Percentiles rank a stretch among this genome's conserved stretches.
These are phyloP conservation scores for Boletus mariae DNA, from an alignment of 1,284 basidiomycete species.

Conservation along the genomic window DNA sequence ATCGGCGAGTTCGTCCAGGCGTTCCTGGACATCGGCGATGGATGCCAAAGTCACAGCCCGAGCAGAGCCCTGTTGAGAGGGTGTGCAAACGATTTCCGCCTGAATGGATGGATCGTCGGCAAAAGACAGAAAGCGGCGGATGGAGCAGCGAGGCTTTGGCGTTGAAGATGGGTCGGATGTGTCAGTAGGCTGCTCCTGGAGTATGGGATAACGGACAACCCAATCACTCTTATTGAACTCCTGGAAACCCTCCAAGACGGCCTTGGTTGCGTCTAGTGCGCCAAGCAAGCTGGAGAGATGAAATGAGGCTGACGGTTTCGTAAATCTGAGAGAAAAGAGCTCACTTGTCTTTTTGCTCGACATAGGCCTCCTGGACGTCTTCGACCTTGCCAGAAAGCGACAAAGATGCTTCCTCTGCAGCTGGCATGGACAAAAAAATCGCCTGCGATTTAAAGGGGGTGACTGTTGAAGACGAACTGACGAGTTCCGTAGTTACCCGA, in stretches of 20 bases:
- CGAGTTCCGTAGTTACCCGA: constrained; percentile 9
- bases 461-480: neutral
- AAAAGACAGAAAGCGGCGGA: constrained; percentile 74
- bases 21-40: constrained; percentile 43
- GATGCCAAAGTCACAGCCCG: constrained; percentile 57
- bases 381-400: constrained; percentile 41
- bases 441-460: constrained; percentile 5
- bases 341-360: constrained; percentile 69
- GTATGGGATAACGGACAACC: constrained; percentile 83
- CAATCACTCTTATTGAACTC: constrained; percentile 84
- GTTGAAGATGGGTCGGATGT: constrained; percentile 23
- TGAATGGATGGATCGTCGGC: constrained; percentile 72
- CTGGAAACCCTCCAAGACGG: constrained; percentile 69
- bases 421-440: constrained; percentile 15
- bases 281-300: constrained; percentile 55
- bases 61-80: constrained; percentile 45
- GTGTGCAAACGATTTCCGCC: constrained; percentile 63
- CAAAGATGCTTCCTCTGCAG: constrained; percentile 9
- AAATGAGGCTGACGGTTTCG: constrained; percentile 3
- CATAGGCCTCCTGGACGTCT: constrained; percentile 70
- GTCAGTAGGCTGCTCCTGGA: constrained; percentile 33
- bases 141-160: constrained; percentile 36
- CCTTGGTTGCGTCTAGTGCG: constrained; percentile 70
- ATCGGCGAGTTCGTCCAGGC: constrained; percentile 32
- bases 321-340: constrained; percentile 19